A percentile compares a stretch with the other conserved stretches of the same genome.
phyloP scores from a whole-genome alignment of 331 rosid species.

The Acacia pycnantha region DNA sequence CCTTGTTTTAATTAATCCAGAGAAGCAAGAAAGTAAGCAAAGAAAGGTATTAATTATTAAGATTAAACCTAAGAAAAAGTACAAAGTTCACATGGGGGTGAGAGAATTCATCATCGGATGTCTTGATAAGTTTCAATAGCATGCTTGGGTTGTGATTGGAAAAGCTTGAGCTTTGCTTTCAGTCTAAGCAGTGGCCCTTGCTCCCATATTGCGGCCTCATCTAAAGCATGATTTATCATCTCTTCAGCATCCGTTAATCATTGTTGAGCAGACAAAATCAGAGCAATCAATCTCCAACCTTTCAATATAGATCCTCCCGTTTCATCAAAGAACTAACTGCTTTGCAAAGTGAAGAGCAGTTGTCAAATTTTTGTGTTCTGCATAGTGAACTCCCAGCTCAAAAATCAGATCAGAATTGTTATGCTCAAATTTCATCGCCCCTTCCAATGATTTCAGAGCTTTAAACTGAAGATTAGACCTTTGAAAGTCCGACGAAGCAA shows the following conservation, averaged over 20 bases:
- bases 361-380: background rate
- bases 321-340: slow-evolving; percentile 13
- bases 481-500: slow-evolving; percentile 10
- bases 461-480: background rate
- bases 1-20: background rate
- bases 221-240: slow-evolving; percentile 10
- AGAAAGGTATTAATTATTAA: background rate
- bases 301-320: slow-evolving; percentile 5
- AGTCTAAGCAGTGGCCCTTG: slow-evolving; percentile 19
- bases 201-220: slow-evolving; percentile 10
- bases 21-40: background rate
- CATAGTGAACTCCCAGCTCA: background rate
- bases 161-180: slow-evolving; percentile 8
- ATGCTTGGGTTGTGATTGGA: background rate
- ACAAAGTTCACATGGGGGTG: slow-evolving; percentile 8
- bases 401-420: slow-evolving; percentile 4
- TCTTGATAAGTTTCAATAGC: slow-evolving; percentile 4
- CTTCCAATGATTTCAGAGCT: slow-evolving; percentile 5
- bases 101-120: slow-evolving; percentile 6
- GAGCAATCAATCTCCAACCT: slow-evolving; percentile 18
- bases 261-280: slow-evolving; percentile 4
- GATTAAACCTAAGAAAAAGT: background rate
- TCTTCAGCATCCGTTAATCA: background rate
- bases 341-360: background rate
- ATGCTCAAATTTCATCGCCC: background rate